Base-by-base conservation (phyloP, 1,284 basidiomycete genomes). In the Chondrostereum purpureum region DNA sequence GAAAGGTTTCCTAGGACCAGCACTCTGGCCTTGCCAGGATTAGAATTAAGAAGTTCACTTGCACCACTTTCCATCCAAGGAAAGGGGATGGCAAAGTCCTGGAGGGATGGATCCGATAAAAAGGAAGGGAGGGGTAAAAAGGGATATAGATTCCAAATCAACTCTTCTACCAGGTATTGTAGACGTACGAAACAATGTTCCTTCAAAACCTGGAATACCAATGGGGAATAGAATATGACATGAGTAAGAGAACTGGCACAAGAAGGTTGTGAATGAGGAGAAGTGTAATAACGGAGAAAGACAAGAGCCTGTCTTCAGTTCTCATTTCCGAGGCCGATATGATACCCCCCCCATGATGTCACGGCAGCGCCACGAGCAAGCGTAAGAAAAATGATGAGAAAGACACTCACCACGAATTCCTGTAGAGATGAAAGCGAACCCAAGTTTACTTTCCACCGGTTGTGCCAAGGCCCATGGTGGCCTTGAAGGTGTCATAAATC, bases 401-500 rank as follows among this genome's bases (percentile, higher is more conserved):
- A 8, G 27, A 31, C 27, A 31, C 8, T 8, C 27, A 8, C 8
- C 27, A 31, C 27, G 27, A 8, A 31, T 31, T 8, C 27, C n/a
- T n/a, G n/a, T 8, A 31, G 8, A 31, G 27, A 31, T 8, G 27
- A 31, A 8, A 31, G n/a, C 27, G 27, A 31, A 31, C 8, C 27
- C 27, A n/a, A 31, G 53, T 65, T 67, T 83, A 88, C 69, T 88
- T 88, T 63, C 86, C 86, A 69, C 86, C 87, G 24, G 87, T 88
- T 42, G 87, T 90, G 46, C 87, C 87, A 60, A 87, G 70, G 55
- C 87, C 87, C 80, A 89, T 84, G 45, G 80, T 61, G 21, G 76
- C 52, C 74, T 89, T 90, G 78, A 88, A 89, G 43, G 75, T 69
- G 59, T 89, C 86, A 62, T 89, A 89, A 65, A 89, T 89, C 86